Conservation (phyloP, 148 eudicot species). For the Rhododendron griersonianum region DNA sequence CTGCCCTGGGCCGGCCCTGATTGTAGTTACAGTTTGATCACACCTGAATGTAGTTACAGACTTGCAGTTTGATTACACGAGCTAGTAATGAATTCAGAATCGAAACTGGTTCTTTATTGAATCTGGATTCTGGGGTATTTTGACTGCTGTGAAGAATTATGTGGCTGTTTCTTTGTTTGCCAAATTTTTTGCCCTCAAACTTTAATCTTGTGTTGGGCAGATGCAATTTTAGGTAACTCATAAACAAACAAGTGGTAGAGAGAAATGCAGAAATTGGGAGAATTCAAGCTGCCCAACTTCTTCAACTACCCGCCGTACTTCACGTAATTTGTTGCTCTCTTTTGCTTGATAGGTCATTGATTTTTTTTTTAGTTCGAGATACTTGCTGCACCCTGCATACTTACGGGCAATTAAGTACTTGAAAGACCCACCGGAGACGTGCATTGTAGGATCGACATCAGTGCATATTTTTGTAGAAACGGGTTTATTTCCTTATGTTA, state of each 20-base stretch:
- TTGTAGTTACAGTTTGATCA: background rate
- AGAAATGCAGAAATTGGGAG: slow-evolving; percentile 82
- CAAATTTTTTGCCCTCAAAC: background rate
- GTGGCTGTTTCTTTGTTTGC: background rate
- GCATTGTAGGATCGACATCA: background rate
- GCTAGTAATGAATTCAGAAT: background rate
- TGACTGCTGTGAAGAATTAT: background rate
- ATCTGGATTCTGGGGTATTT: background rate
- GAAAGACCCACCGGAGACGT: background rate
- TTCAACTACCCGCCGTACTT: slow-evolving; percentile 96
- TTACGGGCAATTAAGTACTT: background rate
- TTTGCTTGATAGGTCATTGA: background rate
- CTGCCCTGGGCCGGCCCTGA: background rate
- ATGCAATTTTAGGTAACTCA: slow-evolving; percentile 4
- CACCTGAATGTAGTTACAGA: too few species aligned
- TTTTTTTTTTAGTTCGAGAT: background rate
- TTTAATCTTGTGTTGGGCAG: background rate
- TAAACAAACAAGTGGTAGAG: background rate
- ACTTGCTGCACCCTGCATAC: background rate
- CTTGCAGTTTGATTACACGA: too few species aligned
- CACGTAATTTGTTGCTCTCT: slow-evolving; percentile 52
- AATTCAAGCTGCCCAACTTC: slow-evolving; percentile 89
- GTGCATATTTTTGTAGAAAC: background rate
- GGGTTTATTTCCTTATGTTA: background rate
- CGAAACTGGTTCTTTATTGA: background rate